These are phyloP conservation scores for Neoscytalidium dimidiatum DNA, from an alignment of 2,329 filamentous ascomycete species.

Conservation along the genomic window DNA sequence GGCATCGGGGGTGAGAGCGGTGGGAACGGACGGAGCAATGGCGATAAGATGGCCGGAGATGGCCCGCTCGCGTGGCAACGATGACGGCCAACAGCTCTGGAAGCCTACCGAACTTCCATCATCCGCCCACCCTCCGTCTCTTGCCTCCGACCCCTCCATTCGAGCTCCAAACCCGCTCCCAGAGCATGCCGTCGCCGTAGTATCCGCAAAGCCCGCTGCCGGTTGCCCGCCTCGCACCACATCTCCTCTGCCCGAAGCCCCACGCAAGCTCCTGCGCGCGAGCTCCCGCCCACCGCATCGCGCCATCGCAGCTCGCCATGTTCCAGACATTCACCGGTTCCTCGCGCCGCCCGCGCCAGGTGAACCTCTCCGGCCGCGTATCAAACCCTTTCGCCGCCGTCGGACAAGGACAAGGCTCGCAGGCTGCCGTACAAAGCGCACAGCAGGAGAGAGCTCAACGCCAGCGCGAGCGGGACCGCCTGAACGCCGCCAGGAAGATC, in stretches of 20 bases:
- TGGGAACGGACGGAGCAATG: neutral
- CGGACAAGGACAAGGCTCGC: conserved; percentile 58
- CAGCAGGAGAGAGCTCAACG: conserved; percentile 82
- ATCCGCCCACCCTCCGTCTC: neutral
- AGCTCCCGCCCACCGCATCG: neutral
- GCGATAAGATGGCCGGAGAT: conserved; percentile 12
- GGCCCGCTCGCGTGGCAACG: conserved; percentile 8
- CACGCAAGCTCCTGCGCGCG: neutral
- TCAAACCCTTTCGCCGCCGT: conserved; percentile 73
- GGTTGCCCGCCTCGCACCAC: neutral
- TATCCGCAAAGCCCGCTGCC: neutral
- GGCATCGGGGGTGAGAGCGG: neutral
- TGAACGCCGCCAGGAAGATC: conserved; percentile 72
- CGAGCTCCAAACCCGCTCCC: neutral
- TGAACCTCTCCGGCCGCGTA: conserved; percentile 87
- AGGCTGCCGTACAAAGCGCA: conserved; percentile 78
- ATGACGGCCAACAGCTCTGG: conserved; percentile 12
- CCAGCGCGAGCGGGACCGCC: conserved; percentile 75
- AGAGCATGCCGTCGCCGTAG: neutral
- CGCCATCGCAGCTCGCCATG: conserved; percentile 55
- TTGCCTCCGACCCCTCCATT: neutral
- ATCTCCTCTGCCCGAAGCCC: neutral
- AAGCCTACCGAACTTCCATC: conserved; percentile 4
- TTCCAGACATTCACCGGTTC: conserved; percentile 89
- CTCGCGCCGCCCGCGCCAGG: conserved; percentile 82